Base-by-base conservation (phyloP, 805 yeast species). In the Cyberlindnera mycetangii region DNA sequence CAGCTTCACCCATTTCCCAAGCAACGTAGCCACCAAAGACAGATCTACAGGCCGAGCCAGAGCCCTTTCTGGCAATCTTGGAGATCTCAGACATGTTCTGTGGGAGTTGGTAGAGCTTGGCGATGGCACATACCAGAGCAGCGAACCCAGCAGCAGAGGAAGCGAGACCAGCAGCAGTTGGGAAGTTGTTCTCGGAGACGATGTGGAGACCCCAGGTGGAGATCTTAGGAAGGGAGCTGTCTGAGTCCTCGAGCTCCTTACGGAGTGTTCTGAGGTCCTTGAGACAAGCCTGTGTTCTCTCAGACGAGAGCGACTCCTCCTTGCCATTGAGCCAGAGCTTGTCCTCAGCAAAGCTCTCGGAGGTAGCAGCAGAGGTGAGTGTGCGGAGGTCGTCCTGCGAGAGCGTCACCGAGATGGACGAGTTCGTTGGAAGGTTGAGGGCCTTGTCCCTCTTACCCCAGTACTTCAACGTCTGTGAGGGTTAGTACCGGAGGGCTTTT, bases 131-230 rank as follows among this genome's bases (percentile, higher is more conserved):
- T 18, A 92, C 95, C 49, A 93, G 74, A 9, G 99, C 99, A 28
- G 99, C 97, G 67, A 89, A 92, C 0, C 99, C 99, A 9, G 99
- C 98, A 12, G 99, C 99, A 5, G 96, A 85, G 1, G 97, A 89
- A 0, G 99, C 99, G 56, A 93, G 76, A 3, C 99, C 99, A 6
- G 99, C 99, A 25, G 99, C 99, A 20, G 99, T 93, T 41, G 99
- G 99, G 75, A 93, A 93, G 69, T 93, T 93, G 71, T 93, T 93
- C 62, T 89, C 96, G 21, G 95, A 83, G 12, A 88, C 95, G 54
- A 93, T 85, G 57, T 83, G 88, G 45, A 93, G 71, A 41, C 76
- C 74, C 77, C 77, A 80, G 16, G 70, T 57, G 25, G 92, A 76
- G 47, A 89, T 71, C 57, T 70, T 73, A 32, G 90, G 87, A 51